Conservation (phyloP, 2,329 filamentous ascomycete species). For the Phialemoniopsis sp. region DNA sequence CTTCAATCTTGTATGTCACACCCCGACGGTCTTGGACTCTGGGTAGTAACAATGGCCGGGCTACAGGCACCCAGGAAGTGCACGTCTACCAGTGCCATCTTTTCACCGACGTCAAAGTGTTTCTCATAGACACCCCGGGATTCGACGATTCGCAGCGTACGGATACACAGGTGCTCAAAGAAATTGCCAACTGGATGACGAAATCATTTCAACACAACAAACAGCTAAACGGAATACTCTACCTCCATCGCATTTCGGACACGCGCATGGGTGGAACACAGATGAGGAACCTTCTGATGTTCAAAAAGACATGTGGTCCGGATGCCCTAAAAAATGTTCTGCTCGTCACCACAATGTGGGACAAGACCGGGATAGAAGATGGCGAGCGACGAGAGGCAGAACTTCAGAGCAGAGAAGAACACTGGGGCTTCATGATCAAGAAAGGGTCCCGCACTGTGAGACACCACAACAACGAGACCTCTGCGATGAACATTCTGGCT, state of each 20-base stretch:
- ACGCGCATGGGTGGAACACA: not conserved
- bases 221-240: not conserved
- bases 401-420: not conserved
- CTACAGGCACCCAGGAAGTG: conserved; percentile 1
- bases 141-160: conserved; percentile 1
- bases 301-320: conserved; percentile 1
- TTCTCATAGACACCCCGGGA: conserved; percentile 2
- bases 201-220: not conserved
- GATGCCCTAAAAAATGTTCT: conserved; percentile 2
- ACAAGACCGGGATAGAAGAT: not conserved
- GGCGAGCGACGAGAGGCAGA: not conserved
- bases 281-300: conserved; percentile 1
- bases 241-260: conserved; percentile 1
- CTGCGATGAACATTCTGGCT: not conserved
- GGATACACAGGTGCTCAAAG: not conserved
- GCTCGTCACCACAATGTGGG: conserved; percentile 4
- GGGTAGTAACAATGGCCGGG: too few species aligned
- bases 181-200: not conserved
- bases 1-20: not conserved
- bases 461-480: not conserved
- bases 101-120: not conserved
- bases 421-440: conserved; percentile 1
- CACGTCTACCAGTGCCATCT: not conserved
- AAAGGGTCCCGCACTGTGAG: not conserved
- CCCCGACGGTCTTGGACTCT: not conserved